Base-by-base conservation (phyloP, 2,329 filamentous ascomycete genomes). In the Akanthomyces lecanii region DNA sequence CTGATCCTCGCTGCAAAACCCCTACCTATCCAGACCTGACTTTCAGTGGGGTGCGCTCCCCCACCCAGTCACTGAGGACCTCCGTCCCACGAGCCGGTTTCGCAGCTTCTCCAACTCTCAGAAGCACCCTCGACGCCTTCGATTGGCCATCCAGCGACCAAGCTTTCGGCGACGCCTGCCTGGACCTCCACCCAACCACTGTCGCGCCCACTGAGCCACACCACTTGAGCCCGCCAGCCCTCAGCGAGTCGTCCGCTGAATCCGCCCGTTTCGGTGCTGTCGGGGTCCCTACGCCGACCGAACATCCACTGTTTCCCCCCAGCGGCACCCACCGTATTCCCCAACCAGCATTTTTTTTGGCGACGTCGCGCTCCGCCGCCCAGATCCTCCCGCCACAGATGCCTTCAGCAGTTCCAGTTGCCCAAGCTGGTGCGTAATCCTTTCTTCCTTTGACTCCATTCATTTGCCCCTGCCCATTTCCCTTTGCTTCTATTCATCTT, bases 341-440 rank as follows among this genome's bases (percentile, higher is more conserved):
- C 50, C 30, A 38, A 36, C 28, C 33, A 3, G 10, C 23, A 50
- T 36, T 14, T 40, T 40, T 45, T 44, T 38, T 45, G 23, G 23
- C 25, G 50, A 21, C 30, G 47, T 28, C 52, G 28, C n/a, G n/a
- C 58, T 25, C 58, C 23, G 33, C 28, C 36, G 33, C 58, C 56
- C 56, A 44, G 23, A 56, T 45, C 53, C 53, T 40, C 18, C 33
- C 47, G 33, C 33, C 33, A 12, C 30, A 61, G 38, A 63, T 63
- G 61, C 61, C 61, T 58, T 56, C 61, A 42, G 61, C 61, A 33
- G 47, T 63, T 3, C n/a, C 42, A 11, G 28, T 58, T 25, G 38
- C 56, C 51, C 62, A 59, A 63, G 50, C 50, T 59, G 62, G 62
- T 63, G 62, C 40, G 62, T 63, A 60, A 38, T 54, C 47, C 18